These are phyloP conservation scores for Cucurbita moschata DNA, from an alignment of 306 rosid genomes.

Conservation along the genomic window DNA sequence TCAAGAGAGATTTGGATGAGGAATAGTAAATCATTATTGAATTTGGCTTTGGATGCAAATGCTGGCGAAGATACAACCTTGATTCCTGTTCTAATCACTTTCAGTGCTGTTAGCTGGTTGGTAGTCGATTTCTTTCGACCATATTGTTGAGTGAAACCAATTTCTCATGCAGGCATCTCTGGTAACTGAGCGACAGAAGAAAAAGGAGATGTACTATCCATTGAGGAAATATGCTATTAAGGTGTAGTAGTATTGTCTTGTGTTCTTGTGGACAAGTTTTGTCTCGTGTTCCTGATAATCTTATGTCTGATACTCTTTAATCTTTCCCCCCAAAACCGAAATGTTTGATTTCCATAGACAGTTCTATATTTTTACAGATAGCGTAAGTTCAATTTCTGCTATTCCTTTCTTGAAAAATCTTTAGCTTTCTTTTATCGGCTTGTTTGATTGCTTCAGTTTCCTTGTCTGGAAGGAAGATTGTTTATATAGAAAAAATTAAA, in stretches of 20 bases:
- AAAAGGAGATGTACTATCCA: conserved; percentile 63
- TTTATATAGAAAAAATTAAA: not conserved
- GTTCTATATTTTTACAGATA: not conserved
- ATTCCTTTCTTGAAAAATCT: not conserved
- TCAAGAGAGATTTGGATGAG: not conserved
- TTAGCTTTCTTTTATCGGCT: not conserved
- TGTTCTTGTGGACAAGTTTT: conserved; percentile 1
- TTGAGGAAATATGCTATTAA: conserved; percentile 80
- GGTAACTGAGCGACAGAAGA: conserved; percentile 61
- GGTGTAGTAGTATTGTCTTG: conserved; percentile 25
- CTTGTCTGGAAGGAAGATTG: not conserved
- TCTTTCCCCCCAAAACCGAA: not conserved
- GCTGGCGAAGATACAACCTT: not conserved
- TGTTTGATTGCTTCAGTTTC: not conserved
- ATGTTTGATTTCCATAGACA: not conserved
- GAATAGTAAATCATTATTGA: not conserved
- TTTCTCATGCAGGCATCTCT: conserved; percentile 41
- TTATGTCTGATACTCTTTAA: not conserved
- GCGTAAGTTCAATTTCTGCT: not conserved
- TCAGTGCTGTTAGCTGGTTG: not conserved
- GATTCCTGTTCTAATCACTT: not conserved
- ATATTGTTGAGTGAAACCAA: not conserved
- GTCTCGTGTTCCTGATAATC: not conserved
- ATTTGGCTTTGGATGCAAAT: not conserved
- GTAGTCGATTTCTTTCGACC: not conserved